Base-by-base conservation (phyloP, 192 early-diverging fungal species). In the Backusella liffmaniae region DNA sequence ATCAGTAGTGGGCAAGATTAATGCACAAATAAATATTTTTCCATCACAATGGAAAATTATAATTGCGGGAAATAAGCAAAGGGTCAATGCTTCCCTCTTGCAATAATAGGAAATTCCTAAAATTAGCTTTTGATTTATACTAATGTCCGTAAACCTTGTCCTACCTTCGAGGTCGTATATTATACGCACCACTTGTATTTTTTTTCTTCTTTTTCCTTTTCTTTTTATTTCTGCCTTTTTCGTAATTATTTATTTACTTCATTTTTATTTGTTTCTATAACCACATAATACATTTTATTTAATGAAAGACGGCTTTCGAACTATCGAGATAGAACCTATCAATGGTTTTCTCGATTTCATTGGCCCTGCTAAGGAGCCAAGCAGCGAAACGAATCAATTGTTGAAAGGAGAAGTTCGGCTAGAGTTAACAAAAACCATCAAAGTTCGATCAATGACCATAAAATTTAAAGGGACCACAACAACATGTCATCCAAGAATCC, bases 391-490 rank as follows among this genome's bases (percentile, higher is more conserved):
- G 10, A 62, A 41, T 74, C 72, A 46, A 21, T 8, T 70, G 39
- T 53, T 80, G 21, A 49, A 77, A 23, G 81, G 81, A 12, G 51
- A 72, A 36, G 35, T 76, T n/a, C 30, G 34, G 7, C 26, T 82
- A n/a, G 67, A 75, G 10, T 32, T 82, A 36, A 76, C 70, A 23
- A 78, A 65, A 36, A 10, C 77, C 6, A 34, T 76, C 32, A 82
- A 78, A 34, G 73, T 79, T 12, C 46, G 46, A 30, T 65, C 62
- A 7, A 82, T 82, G 42, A 65, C 16, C 4, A 53, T 82, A 23
- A 82, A 79, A 66, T 82, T 82, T 56, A 82, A 79, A 66, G 81
- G 81, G 1, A 68, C 39, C 21, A 68, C 70, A 34, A 59, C 15
- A 3, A 56, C 62, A 0, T 10, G 21, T 0, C 42, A 78, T 5